Base-by-base conservation (phyloP, 2,329 filamentous ascomycete genomes). In the Colletotrichum eremochloae region DNA sequence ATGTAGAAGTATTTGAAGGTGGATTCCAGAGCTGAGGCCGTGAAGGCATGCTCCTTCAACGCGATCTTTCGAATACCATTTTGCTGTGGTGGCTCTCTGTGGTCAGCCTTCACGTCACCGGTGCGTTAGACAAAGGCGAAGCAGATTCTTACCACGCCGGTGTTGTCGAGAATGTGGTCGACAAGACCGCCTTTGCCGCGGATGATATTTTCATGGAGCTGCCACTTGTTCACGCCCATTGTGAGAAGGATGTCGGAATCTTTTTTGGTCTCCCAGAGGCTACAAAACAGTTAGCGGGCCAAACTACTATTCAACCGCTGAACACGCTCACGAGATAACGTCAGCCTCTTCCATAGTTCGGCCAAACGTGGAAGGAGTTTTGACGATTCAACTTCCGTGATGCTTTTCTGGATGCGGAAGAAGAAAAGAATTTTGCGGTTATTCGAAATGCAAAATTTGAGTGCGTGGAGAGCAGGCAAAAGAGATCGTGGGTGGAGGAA, bases 131-230 rank as follows among this genome's bases (percentile, higher is more conserved):
- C 5, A 1, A 42, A 6, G 40, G 2, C 2, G 5, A 20, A 9
- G 5, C 5, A 9, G 7, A n/a, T 14, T 14, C 62, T n/a, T 36
- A 55, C 62, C 38, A 18, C 29, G 4, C 20, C 2, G 50, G 24
- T 8, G 8, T 50, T 33, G 20, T 57, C 57, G 6, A 71, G 15
- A 18, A 67, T 33, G 4, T 62, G 24, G 9, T 71, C 68, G 1
- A 71, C 33, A 1, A 56, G 20, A 8, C 36, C 24, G 42, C 63
- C 68, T 11, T 44, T 61, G 12, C 63, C 68, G 15, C 48, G 55
- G n/a, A 71, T 56, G 33, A 44, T 20, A 20, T 24, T 57, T n/a
- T 63, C 68, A 18, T 71, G 68, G 7, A 71, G 40, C 24, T 50
- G 31, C 63, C 63, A 71, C 33, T 57, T 40, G 33, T 48, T 56